phyloP scores from a whole-genome alignment of 106 monocot genomes.

The Iris macrosiphon region DNA sequence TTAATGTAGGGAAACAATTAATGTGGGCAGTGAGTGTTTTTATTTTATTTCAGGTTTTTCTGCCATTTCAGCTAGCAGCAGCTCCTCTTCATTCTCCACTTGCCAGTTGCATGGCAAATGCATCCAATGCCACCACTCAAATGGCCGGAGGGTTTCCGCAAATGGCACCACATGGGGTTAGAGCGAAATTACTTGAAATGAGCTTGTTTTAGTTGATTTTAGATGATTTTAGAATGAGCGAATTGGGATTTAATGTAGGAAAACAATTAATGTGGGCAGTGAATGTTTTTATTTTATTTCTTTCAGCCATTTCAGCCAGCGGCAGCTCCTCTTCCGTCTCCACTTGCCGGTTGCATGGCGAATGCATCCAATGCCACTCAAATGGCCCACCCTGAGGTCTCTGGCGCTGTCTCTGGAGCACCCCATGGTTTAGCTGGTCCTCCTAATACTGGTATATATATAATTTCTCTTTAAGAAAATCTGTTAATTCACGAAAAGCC shows the following conservation, averaged over 20 bases:
- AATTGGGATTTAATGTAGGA: background rate
- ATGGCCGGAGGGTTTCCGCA: conserved; percentile 37
- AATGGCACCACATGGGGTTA: conserved; percentile 28
- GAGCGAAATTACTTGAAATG: no score
- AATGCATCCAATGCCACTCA: conserved; percentile 36
- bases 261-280: background rate
- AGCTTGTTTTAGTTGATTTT: no score
- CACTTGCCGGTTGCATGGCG: conserved; percentile 50
- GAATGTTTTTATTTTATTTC: background rate
- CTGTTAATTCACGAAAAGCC: no score
- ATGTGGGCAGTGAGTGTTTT: background rate
- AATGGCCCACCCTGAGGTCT: conserved; percentile 37
- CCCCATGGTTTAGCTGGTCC: conserved; percentile 38
- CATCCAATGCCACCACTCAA: conserved; percentile 33
- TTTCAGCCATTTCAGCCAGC: conserved; percentile 54
- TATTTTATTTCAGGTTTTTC: conserved; percentile 4
- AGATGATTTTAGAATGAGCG: no score
- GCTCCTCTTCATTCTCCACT: conserved; percentile 29
- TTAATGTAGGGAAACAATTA: background rate
- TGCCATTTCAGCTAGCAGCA: conserved; percentile 49
- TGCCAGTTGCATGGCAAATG: conserved; percentile 47
- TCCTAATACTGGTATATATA: conserved; percentile 24
- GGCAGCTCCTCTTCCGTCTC: conserved; percentile 25
- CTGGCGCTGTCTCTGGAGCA: conserved; percentile 48
- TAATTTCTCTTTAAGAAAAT: background rate